Percentiles rank a stretch among this genome's conserved stretches.
Conservation (phyloP, 164 flowering plant genomes). For the Aristolochia contorta region DNA sequence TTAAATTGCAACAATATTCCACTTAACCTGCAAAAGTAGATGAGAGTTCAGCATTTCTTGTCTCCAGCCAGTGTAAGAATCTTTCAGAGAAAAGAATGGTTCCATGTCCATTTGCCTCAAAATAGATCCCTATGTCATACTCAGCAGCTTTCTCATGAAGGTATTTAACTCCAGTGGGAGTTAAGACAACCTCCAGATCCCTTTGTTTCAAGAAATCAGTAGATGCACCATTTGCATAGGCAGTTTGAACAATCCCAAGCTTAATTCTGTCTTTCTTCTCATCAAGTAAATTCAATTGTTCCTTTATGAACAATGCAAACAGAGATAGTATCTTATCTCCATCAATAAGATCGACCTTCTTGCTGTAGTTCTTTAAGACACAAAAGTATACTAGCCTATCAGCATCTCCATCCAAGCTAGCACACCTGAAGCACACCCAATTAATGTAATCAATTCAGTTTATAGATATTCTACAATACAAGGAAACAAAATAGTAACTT, state of each 20-base stretch:
- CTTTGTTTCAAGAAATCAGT: constrained; percentile 58
- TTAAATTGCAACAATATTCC: constrained; percentile 42
- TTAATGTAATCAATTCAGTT: no score
- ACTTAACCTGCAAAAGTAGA: constrained; percentile 35
- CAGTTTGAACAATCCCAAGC: constrained; percentile 86
- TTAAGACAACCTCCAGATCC: constrained; percentile 66
- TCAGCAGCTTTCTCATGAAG: constrained; percentile 85
- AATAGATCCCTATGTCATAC: constrained; percentile 89
- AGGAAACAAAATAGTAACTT: no score
- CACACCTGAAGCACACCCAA: constrained; percentile 69
- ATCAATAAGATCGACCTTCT: constrained; percentile 68
- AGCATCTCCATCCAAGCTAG: constrained; percentile 97
- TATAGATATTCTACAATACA: no score
- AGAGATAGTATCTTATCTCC: constrained; percentile 93
- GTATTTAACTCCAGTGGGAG: constrained; percentile 91
- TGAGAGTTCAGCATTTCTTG: constrained; percentile 35
- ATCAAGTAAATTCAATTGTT: constrained; percentile 47
- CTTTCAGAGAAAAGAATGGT: constrained; percentile 76
- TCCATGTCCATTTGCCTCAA: constrained; percentile 99
- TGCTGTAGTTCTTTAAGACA: constrained; percentile 23
- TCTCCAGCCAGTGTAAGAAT: constrained; percentile 52
- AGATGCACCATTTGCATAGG: constrained; percentile 97
- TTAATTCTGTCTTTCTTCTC: constrained; percentile 20
- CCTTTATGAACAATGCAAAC: constrained; percentile 75
- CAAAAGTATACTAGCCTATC: constrained; percentile 86